Evolutionary conservation across 192 early-diverging fungal species (phyloP).

Genomic region (Phycomyces nitens): DNA sequence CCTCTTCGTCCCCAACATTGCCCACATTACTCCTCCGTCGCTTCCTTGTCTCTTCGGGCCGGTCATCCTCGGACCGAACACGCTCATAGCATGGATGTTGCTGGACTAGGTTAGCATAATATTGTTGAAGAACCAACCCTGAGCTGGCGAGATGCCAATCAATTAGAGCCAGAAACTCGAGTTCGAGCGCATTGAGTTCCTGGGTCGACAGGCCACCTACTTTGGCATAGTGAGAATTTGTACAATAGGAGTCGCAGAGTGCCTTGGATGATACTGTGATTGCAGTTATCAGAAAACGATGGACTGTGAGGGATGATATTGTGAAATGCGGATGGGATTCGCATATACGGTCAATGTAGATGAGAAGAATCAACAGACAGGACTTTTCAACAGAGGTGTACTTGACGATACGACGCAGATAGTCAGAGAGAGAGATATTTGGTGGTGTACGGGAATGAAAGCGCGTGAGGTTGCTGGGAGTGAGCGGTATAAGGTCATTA

Average conservation of each 20-base stretch:
- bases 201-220: constrained; percentile 92
- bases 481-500: constrained; percentile 59
- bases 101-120: constrained; percentile 86
- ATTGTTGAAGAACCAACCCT: constrained; percentile 80
- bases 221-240: constrained; percentile 92
- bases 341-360: constrained; percentile 93
- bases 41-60: constrained; percentile 7
- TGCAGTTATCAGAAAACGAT: constrained; percentile 90
- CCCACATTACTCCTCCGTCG: constrained; percentile 14
- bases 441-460: constrained; percentile 95
- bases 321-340: constrained; percentile 73
- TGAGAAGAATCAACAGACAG: constrained; percentile 81
- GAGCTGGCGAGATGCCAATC: constrained; percentile 86
- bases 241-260: constrained; percentile 91
- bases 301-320: constrained; percentile 89
- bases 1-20: background rate
- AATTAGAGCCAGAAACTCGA: constrained; percentile 85
- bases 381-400: constrained; percentile 88
- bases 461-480: constrained; percentile 71
- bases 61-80: background rate
- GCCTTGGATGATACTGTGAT: constrained; percentile 84
- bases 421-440: constrained; percentile 82
- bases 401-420: constrained; percentile 85
- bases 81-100: constrained; percentile 64
- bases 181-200: constrained; percentile 90